A percentile compares a stretch with the other conserved stretches of the same genome.
phyloP scores from a whole-genome alignment of 2,329 filamentous ascomycete species.

The Nemania sp. region DNA sequence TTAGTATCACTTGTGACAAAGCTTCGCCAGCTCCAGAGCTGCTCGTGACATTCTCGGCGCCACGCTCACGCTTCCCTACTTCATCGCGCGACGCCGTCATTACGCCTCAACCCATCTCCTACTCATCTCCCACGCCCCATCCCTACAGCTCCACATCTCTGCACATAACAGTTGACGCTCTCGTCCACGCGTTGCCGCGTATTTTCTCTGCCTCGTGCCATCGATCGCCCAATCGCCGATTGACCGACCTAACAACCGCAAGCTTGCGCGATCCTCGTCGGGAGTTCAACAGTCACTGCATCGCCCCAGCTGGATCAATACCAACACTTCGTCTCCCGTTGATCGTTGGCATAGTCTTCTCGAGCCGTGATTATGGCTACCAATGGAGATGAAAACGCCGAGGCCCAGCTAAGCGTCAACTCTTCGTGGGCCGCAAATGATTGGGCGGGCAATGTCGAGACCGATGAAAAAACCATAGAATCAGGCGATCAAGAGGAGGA shows the following conservation, averaged over 20 bases:
- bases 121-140: too few species aligned
- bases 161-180: too few species aligned
- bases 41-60: constrained; percentile 11
- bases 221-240: too few species aligned
- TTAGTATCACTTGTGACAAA: constrained; percentile 17
- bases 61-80: background rate
- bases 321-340: constrained; percentile 1
- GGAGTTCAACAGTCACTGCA: too few species aligned
- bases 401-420: constrained; percentile 29
- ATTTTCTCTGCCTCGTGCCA: background rate
- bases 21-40: constrained; percentile 23
- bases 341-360: background rate
- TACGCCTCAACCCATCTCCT: background rate
- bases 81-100: constrained; percentile 4
- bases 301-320: constrained; percentile 1
- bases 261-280: background rate
- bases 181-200: too few species aligned
- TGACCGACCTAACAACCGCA: background rate
- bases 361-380: constrained; percentile 34
- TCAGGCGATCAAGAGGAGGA: constrained; percentile 59
- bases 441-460: constrained; percentile 58
- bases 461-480: constrained; percentile 56
- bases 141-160: too few species aligned
- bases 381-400: constrained; percentile 29
- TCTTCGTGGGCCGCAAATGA: constrained; percentile 52